A percentile compares a stretch with the other conserved stretches of the same genome.
Evolutionary conservation across 1,284 basidiomycete genomes (phyloP).

Genomic region (Microbotryomycetes sp.): DNA sequence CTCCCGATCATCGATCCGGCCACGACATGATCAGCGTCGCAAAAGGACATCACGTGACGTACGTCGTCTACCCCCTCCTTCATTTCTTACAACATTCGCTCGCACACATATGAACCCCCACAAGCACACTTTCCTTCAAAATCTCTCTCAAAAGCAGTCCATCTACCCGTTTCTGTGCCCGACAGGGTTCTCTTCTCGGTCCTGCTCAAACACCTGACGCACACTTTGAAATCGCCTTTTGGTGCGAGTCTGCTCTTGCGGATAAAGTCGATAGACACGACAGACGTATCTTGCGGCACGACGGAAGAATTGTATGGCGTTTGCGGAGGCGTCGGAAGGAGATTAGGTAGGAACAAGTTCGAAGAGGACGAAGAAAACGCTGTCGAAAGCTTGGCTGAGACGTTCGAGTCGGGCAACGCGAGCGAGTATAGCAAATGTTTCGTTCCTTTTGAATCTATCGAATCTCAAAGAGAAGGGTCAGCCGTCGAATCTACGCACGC

Average conservation of each 20-base stretch:
- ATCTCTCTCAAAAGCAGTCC: not conserved
- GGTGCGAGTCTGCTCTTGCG: not conserved
- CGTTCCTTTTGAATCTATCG: not conserved
- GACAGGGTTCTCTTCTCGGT: not conserved
- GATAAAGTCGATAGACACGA: conserved; percentile 1
- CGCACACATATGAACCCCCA: conserved; percentile 7
- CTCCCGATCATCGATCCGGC: not conserved
- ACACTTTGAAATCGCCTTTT: not conserved
- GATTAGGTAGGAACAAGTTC: not conserved
- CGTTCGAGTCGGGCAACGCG: not conserved
- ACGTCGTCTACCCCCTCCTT: too few relatives aligned
- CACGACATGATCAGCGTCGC: not conserved
- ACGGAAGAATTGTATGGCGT: too few relatives aligned
- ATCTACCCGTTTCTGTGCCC: not conserved
- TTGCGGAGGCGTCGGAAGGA: not conserved
- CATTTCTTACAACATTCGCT: too few relatives aligned
- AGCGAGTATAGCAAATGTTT: not conserved
- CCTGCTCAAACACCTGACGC: conserved; percentile 5
- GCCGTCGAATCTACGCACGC: not conserved
- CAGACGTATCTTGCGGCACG: too few relatives aligned
- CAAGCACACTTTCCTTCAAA: conserved; percentile 13
- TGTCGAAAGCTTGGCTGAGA: not conserved
- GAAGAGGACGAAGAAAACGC: not conserved
- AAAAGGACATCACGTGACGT: too few relatives aligned
- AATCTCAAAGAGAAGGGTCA: not conserved